Percentiles rank a stretch among this genome's conserved stretches.
Conservation (phyloP, 441 rosid genomes). For the Brassica balearica region DNA sequence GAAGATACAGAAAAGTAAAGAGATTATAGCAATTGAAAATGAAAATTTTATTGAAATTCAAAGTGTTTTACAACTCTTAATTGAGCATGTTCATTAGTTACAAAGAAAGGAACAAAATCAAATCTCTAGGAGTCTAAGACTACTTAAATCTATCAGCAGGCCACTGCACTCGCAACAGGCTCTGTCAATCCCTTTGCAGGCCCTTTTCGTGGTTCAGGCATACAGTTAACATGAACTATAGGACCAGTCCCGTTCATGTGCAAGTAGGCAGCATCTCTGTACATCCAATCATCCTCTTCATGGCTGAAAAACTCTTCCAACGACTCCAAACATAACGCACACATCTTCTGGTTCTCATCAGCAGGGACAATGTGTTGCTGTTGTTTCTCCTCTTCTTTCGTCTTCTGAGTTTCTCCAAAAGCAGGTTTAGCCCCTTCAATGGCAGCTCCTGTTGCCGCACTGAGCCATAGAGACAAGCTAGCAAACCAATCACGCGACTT, state of each 20-base stretch:
- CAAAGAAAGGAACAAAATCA: neutral
- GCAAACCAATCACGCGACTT: conserved; percentile 50
- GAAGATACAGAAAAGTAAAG: neutral
- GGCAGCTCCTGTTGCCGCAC: conserved; percentile 37
- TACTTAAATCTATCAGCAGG: conserved; percentile 14
- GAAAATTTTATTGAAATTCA: conserved; percentile 5
- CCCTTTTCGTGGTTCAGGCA: conserved; percentile 39
- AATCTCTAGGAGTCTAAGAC: neutral
- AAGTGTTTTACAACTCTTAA: conserved; percentile 3
- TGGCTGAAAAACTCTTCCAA: conserved; percentile 56
- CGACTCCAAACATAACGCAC: conserved; percentile 52
- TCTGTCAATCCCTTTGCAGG: neutral
- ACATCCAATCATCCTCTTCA: conserved; percentile 59
- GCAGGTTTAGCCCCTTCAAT: conserved; percentile 24
- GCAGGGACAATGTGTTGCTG: conserved; percentile 45
- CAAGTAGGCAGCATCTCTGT: conserved; percentile 52
- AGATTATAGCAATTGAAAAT: neutral
- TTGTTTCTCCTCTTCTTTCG: conserved; percentile 17
- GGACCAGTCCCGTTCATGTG: conserved; percentile 47
- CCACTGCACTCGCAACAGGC: conserved; percentile 9
- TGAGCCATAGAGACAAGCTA: conserved; percentile 46
- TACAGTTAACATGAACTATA: conserved; percentile 60
- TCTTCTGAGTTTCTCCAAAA: conserved; percentile 32
- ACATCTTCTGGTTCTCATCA: conserved; percentile 49
- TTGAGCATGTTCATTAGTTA: neutral